Evolutionary conservation across 2,329 filamentous ascomycete species (phyloP).

Genomic region (Aspergillus novofumigatus): DNA sequence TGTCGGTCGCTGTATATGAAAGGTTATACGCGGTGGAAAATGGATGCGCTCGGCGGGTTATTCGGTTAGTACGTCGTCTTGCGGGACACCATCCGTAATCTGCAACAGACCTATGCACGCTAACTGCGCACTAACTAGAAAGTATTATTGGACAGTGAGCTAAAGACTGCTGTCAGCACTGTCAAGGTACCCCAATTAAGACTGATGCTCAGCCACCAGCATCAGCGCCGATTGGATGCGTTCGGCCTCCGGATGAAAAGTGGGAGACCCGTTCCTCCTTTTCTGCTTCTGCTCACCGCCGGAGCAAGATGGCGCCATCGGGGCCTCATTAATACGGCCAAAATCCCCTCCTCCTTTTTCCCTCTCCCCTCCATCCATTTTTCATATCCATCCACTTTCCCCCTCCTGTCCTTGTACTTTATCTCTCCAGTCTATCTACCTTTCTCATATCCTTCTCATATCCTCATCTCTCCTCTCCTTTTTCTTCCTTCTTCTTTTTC

Average conservation of each 20-base stretch:
- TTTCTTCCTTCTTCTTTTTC: conserved; percentile 6
- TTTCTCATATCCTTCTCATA: conserved; percentile 4
- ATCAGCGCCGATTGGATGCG: background rate
- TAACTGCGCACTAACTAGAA: background rate
- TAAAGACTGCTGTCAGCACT: no score
- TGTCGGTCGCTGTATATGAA: background rate
- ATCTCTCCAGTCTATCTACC: background rate
- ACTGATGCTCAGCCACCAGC: background rate
- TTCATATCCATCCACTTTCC: background rate
- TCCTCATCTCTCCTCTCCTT: conserved; percentile 8
- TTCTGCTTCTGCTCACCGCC: conserved; percentile 26
- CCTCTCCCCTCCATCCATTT: conserved; percentile 1
- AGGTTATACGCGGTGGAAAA: background rate
- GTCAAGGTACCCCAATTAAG: background rate
- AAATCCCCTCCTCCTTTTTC: conserved; percentile 9
- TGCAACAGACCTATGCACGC: background rate
- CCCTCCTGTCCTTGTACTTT: conserved; percentile 1
- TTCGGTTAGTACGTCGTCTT: background rate
- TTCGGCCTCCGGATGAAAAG: background rate
- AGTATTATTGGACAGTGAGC: background rate
- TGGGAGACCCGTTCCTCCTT: background rate
- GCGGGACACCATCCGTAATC: background rate
- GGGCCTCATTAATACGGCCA: conserved; percentile 15
- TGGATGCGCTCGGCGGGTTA: background rate
- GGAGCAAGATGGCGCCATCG: conserved; percentile 27